Evolutionary conservation across 345 rosid species (phyloP).

Genomic region (Populus simonii): DNA sequence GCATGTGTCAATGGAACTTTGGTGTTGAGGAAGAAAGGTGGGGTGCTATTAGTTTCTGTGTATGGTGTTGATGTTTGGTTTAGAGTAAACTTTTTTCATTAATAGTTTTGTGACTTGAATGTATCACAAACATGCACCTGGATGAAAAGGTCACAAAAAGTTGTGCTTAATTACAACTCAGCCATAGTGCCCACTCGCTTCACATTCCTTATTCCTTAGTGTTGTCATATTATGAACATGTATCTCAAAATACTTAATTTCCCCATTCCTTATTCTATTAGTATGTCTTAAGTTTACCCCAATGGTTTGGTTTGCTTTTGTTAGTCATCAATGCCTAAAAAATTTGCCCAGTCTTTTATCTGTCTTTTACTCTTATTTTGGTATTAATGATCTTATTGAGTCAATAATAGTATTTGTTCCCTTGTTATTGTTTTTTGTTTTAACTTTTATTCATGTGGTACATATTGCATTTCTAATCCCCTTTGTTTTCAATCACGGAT

Average conservation of each 20-base stretch:
- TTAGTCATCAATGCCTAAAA: background rate
- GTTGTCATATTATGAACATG: background rate
- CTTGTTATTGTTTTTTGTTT: background rate
- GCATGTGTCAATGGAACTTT: conserved; percentile 71
- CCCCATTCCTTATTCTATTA: background rate
- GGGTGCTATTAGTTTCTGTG: conserved; percentile 10
- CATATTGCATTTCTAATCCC: background rate
- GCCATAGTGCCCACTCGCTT: no score
- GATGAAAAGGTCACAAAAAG: no score
- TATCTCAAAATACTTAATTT: background rate
- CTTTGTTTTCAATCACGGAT: background rate
- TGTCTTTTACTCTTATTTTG: background rate
- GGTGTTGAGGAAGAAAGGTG: conserved; percentile 57
- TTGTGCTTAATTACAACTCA: background rate
- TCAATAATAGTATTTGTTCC: background rate
- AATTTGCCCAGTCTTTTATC: background rate
- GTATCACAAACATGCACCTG: no score
- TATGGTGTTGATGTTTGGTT: background rate
- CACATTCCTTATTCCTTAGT: no score
- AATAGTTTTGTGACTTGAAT: no score
- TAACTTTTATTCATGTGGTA: background rate
- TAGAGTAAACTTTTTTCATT: no score
- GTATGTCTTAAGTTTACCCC: background rate
- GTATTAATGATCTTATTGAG: background rate
- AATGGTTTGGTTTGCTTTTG: background rate